Base-by-base conservation (phyloP, 306 rosid genomes). In the Dicorynia guianensis region DNA sequence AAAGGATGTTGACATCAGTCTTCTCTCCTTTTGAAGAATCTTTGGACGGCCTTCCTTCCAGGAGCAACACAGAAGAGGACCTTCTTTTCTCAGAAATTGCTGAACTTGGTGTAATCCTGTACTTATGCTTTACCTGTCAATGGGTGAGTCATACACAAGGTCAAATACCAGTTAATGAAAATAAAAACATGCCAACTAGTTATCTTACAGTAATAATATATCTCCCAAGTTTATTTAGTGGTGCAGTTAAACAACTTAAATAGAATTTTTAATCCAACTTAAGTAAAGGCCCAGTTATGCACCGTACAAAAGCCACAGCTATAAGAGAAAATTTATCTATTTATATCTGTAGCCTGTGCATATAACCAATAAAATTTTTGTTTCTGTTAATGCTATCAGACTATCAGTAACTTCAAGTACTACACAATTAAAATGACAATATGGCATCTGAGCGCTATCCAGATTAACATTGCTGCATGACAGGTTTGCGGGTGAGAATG, bases 81-180 rank as follows among this genome's bases (percentile, higher is more conserved):
- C 82, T 85, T 79, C 89, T 85, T 79, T 88, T 93, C 71, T 89
- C 97, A 39, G 89, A 61, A 40, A 74, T 67, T 9, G 81, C 18
- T 55, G 87, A 83, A 77, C 43, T 85, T 59, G 83, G 82, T 19
- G 80, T 67, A 75, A 93, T 82, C 76, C 87, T 88, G 83, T 86
- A 93, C 81, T 84, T 91, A 47, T 88, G 93, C 59, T 93, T 91
- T 67, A 88, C 92, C 98, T 93, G 82, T 79, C 80, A 76, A 85
- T 25, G 76, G 60, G 86, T 15, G 59, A 63, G 57, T 11, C 63
- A 69, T 10, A 58, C 40, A 54, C 61, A 62, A 8, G 33, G 69
- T 64, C 55, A 73, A 34, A 54, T 57, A 77, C 67, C 66, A 73
- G 44, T 72, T 67, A 56, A 62, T 42, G 34, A 70, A 71, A 47